Percentiles rank a stretch among this genome's conserved stretches.
Conservation (phyloP, 2,329 filamentous ascomycete species). For the Dothideomycetes sp. region DNA sequence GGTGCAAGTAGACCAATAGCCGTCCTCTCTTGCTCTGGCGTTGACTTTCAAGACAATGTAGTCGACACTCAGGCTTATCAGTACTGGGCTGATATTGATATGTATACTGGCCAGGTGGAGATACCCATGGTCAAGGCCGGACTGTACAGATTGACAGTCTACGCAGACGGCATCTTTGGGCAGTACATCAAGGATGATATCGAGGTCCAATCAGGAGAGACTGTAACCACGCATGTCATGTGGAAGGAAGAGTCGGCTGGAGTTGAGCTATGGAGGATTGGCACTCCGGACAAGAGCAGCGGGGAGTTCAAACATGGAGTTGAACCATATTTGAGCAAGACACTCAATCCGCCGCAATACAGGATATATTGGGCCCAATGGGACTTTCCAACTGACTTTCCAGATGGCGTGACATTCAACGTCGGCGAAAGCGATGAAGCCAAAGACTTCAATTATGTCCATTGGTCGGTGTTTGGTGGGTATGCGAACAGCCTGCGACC, state of each 20-base stretch:
- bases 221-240: constrained; percentile 26
- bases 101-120: constrained; percentile 34
- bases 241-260: constrained; percentile 48
- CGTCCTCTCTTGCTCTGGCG: constrained; percentile 40
- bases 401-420: constrained; percentile 45
- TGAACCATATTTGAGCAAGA: constrained; percentile 35
- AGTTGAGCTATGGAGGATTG: constrained; percentile 51
- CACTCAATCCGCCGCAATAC: constrained; percentile 45
- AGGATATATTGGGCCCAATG: constrained; percentile 51
- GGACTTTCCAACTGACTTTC: constrained; percentile 50
- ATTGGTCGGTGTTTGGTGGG: constrained; percentile 54
- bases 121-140: constrained; percentile 47
- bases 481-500: constrained; percentile 37
- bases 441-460: constrained; percentile 51
- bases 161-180: constrained; percentile 52
- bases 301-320: constrained; percentile 52
- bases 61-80: constrained; percentile 45
- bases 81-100: constrained; percentile 48
- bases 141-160: constrained; percentile 51
- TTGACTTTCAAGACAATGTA: constrained; percentile 50
- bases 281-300: constrained; percentile 49
- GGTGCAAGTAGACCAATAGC: constrained; percentile 43
- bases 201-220: constrained; percentile 30
- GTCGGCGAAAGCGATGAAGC: constrained; percentile 41
- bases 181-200: constrained; percentile 45